Evolutionary conservation across 192 early-diverging fungal species (phyloP), one percentile per base, ranked within the genome.

Genomic region (Linnemannia exigua): DNA sequence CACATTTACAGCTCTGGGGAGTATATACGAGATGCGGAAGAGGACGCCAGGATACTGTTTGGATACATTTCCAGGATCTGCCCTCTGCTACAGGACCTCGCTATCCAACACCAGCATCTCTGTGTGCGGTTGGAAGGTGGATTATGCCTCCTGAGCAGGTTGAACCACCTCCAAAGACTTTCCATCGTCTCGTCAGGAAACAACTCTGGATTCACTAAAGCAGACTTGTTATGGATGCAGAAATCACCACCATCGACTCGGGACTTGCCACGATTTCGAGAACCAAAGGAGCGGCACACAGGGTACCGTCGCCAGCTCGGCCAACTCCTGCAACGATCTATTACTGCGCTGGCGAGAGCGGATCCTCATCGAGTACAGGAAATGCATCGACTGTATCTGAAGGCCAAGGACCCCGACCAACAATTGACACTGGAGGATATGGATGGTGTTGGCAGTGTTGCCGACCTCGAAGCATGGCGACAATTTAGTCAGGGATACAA

Each of bases 31-130:
- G 50, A 2, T 37, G 19, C 33, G 19, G 73, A 78, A 25, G 50
- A 46, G 14, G 70, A 12, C 6, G 37, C 48, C n/a, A 58, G 76
- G 15, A 61, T 19, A 25, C 8, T 78, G 22, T 78, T 70, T 46
- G 76, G 69, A 37, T 78, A 78, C 38, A 51, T 78, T 33, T 78
- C 76, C 8, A 51, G 76, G 6, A 51, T 78, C 6, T 78, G 69
- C 28, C 76, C 76, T 11, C 67, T 36, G 11, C 50, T 78, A 0
- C 51, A 70, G 69, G 76, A 78, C 16, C 25, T 78, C 1, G 36
- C 51, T 2, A 14, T 78, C 50, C 33, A 70, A 38, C 50, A 69
- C 2, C 38, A 16, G 20, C 31, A 50, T 38, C 51, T 78, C 5
- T 22, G 58, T 46, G n/a, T 37, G 12, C 22, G 54, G 14, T 31